Percentiles rank a stretch among this genome's conserved stretches.
phyloP scores from a whole-genome alignment of 257 asterid species.

The Forsythia viridissima region DNA sequence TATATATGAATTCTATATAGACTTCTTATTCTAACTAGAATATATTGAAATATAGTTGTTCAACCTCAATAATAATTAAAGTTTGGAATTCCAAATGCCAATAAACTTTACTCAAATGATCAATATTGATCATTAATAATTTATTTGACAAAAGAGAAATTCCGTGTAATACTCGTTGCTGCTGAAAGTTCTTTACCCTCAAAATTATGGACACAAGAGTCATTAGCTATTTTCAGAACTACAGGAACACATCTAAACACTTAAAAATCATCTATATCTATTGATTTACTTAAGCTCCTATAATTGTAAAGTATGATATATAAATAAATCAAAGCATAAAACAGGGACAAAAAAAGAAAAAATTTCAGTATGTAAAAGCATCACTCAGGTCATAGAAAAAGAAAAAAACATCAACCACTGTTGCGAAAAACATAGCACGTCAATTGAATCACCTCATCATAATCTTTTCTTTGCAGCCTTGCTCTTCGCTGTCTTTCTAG shows the following conservation, averaged over 20 bases:
- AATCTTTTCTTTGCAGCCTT: slow-evolving; percentile 44
- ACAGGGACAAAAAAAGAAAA: not conserved
- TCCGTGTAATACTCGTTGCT: not conserved
- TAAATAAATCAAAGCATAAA: not conserved
- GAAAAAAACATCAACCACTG: not conserved
- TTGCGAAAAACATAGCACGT: slow-evolving; percentile 9
- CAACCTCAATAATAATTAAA: not conserved
- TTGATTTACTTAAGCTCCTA: not conserved
- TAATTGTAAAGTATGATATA: not conserved
- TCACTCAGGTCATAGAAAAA: not conserved
- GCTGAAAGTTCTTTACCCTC: not conserved
- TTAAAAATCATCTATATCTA: slow-evolving; percentile 5
- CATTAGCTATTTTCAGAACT: not conserved
- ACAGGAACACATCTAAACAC: not conserved
- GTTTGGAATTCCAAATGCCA: not conserved
- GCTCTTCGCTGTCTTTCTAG: slow-evolving; percentile 66
- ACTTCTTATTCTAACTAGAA: not conserved
- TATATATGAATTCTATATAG: not conserved
- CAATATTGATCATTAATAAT: not conserved
- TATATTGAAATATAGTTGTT: not conserved
- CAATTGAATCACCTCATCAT: slow-evolving; percentile 50
- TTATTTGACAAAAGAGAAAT: not conserved
- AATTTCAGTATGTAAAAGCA: not conserved
- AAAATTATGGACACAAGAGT: not conserved
- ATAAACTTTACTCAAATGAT: not conserved